Conservation (phyloP, 1,284 basidiomycete genomes). For the Xanthoconium separans region DNA sequence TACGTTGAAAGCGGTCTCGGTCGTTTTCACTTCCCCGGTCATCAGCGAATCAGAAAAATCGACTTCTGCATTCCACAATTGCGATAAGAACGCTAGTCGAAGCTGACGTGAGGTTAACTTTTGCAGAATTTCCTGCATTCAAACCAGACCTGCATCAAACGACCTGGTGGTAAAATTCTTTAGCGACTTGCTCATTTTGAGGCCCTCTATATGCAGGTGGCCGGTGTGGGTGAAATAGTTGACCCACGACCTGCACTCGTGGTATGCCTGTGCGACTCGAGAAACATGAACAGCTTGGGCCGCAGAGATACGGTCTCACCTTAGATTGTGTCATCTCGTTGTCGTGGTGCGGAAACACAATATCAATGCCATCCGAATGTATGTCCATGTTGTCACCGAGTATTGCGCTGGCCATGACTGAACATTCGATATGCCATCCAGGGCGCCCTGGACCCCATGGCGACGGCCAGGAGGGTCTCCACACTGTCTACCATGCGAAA, state of each 20-base stretch:
- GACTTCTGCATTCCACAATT: constrained; percentile 90
- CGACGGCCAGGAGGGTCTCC: constrained; percentile 96
- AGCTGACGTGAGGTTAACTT: constrained; percentile 88
- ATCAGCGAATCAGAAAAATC: constrained; percentile 93
- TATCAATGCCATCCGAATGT: constrained; percentile 95
- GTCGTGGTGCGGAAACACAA: constrained; percentile 99
- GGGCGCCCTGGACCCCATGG: constrained; percentile 97
- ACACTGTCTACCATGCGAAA: constrained; percentile 98
- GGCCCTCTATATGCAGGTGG: constrained; percentile 96
- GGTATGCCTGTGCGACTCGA: constrained; percentile 68
- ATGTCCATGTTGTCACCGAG: constrained; percentile 96
- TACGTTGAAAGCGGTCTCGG: constrained; percentile 89
- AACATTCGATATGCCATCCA: constrained; percentile 99
- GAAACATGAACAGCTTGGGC: constrained; percentile 2
- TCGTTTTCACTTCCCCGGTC: constrained; percentile 85
- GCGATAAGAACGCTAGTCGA: constrained; percentile 91
- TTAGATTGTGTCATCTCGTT: constrained; percentile 99
- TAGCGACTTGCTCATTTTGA: constrained; percentile 99
- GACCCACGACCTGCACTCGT: constrained; percentile 93
- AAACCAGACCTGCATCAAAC: background rate
- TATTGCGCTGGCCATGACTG: constrained; percentile 95
- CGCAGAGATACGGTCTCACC: constrained; percentile 44
- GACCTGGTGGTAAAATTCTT: constrained; percentile 97
- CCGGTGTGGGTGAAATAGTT: constrained; percentile 99
- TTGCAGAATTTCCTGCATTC: constrained; percentile 74